Conservation (phyloP, 208 protist species). For the Trypanosomatidae sp. region DNA sequence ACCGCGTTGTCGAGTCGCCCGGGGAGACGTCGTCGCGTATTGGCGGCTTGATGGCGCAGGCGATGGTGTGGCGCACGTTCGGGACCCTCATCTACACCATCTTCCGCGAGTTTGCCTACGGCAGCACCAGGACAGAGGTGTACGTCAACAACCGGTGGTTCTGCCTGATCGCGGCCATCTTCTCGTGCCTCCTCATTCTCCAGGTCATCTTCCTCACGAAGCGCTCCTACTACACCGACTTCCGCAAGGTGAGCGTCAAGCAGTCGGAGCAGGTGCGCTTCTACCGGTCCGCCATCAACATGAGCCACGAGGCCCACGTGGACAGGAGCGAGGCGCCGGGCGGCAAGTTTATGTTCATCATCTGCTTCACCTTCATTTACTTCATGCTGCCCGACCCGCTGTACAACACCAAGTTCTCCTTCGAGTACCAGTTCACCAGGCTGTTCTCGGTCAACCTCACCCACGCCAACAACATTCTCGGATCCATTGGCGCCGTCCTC, state of each 20-base stretch:
- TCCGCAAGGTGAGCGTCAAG: slow-evolving; percentile 4
- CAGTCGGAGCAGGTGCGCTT: slow-evolving; percentile 8
- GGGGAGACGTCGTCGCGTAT: slow-evolving; percentile 31
- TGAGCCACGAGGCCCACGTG: slow-evolving; percentile 2
- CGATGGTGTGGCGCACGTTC: slow-evolving; percentile 36
- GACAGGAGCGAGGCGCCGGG: background rate
- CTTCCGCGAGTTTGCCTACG: slow-evolving; percentile 10
- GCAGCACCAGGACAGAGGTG: background rate
- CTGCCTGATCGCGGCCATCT: slow-evolving; percentile 26
- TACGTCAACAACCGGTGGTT: slow-evolving; percentile 23
- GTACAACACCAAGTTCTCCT: slow-evolving; percentile 18
- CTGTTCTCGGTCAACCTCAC: slow-evolving; percentile 5
- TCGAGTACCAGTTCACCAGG: slow-evolving; percentile 1
- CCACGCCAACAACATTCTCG: slow-evolving; percentile 18
- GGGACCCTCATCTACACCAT: slow-evolving; percentile 26
- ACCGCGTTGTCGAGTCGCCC: slow-evolving; percentile 18
- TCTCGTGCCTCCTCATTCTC: slow-evolving; percentile 24
- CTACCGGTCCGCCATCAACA: slow-evolving; percentile 1
- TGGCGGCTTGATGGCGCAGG: slow-evolving; percentile 36
- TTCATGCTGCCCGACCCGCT: slow-evolving; percentile 38
- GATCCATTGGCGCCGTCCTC: slow-evolving; percentile 21
- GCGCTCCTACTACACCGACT: slow-evolving; percentile 29
- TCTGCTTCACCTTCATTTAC: slow-evolving; percentile 52
- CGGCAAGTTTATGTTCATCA: slow-evolving; percentile 34
- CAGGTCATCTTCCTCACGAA: slow-evolving; percentile 28